Base-by-base conservation (phyloP, 2,329 filamentous ascomycete genomes). In the Talaromyces sp. region DNA sequence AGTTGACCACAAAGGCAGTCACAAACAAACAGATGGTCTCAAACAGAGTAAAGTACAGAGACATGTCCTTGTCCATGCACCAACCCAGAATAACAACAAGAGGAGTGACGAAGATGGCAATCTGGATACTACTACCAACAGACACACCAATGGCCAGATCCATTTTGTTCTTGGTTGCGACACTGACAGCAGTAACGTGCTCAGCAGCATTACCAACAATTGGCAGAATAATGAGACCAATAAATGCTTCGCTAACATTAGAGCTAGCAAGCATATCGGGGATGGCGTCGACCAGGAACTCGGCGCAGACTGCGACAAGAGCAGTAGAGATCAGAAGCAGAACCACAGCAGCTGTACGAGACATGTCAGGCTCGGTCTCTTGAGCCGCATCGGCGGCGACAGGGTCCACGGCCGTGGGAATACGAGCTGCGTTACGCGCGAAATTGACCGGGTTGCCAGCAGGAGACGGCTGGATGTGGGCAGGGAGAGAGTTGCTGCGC, bases 121-220 rank as follows among this genome's bases (percentile, higher is more conserved):
- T 90, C 72, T 92, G 89, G 73, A 93, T 92, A 63, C 86, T 89
- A 10, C 86, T 89, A 24, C 89, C 89, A 30, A 92, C 86, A 11
- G 88, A 89, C 10, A 92, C 88, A 66, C 88, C 89, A 58, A 92
- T 91, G 3, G 89, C 86, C 8, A 92, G 76, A 65, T 92, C 89
- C 87, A 91, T 91, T 74, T 92, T 92, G 73, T 91, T 90, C 78
- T 91, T 91, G 62, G 86, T 82, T 6, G 89, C 89, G 1, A 92
- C 89, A 0, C 85, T 89, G 49, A 92, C 88, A 6, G 89, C 89
- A 0, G 89, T 91, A 17, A 89, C 87, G 76, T 92, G 89, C 74
- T 92, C 89, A 13, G 88, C 89, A 2, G 89, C 89, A 64, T 92
- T 92, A 35, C 89, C 88, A n/a, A 91, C 89, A 62, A 92, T 91